Evolutionary conservation across 73 alveolate genomes (phyloP), one percentile per base, ranked within the genome.

Genomic region (Paramecium biaurelia): DNA sequence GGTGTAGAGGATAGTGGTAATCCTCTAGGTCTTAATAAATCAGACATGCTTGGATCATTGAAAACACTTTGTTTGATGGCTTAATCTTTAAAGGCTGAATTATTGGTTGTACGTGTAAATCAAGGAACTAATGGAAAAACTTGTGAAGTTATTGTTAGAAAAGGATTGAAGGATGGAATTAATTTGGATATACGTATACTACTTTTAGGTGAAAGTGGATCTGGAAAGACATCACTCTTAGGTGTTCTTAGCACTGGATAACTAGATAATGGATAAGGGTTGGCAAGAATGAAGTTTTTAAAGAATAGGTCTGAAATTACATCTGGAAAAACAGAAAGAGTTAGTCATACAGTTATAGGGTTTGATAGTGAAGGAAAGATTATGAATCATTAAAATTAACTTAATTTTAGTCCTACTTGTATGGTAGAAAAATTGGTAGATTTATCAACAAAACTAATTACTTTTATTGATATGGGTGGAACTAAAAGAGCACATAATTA

Each of bases 1-100:
- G 99, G 99, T 24, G 99, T 98, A 1, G 98, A 96, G 92, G 99
- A 98, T 89, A 93, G 96, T 85, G 99, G 99, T 9, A 92, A 92
- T 88, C 99, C 99, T 6, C 72, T 93, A 34, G 99, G 99, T 41
- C 79, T 98, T 12, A 92, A 94, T 12, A 85, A 95, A 72, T 95
- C 94, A 57, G 98, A 98, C 43, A 96, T 98, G 98, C 95, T 93
- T 67, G 98, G 95, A 72, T 93, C 99, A 8, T 93, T 97, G 41
- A 95, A 93, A 57, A 96, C 96, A 42, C 94, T 98, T 7, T 94
- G 95, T 86, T 93, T 92, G 15, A 97, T 96, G 95, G 99, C 99
- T 15, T 92, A 92, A 45, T 85, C 93, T 74, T 76, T 94, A 41
- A 95, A 96, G 5, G 99, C 99, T 24, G 94, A 95, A 58, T 87